Evolutionary conservation across 441 rosid species (phyloP).

Genomic region (Eruca vesicaria): DNA sequence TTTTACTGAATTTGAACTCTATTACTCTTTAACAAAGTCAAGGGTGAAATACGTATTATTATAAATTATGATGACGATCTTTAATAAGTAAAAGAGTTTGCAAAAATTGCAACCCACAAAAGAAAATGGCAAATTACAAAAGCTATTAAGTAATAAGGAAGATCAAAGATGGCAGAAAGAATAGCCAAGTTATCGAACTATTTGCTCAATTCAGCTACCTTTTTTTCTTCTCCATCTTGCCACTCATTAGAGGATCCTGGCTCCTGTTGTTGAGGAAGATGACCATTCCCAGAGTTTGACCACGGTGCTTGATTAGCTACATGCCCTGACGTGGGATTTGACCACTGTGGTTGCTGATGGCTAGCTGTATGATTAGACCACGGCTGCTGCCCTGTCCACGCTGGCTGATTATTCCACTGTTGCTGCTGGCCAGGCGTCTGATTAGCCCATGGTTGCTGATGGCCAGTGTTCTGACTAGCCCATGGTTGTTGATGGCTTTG

Average conservation of each 20-base stretch:
- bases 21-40: not conserved
- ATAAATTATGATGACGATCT: constrained; percentile 14
- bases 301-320: constrained; percentile 17
- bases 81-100: constrained; percentile 15
- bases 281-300: constrained; percentile 28
- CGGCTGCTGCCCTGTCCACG: constrained; percentile 36
- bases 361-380: constrained; percentile 31
- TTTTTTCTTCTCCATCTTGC: constrained; percentile 21
- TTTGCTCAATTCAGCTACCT: constrained; percentile 21
- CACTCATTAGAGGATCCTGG: constrained; percentile 10
- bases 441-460: constrained; percentile 21
- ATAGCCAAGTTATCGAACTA: constrained; percentile 11
- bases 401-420: constrained; percentile 12
- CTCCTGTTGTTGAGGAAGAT: constrained; percentile 28
- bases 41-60: constrained; percentile 3
- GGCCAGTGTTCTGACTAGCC: constrained; percentile 7
- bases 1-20: not conserved
- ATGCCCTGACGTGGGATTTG: constrained; percentile 21
- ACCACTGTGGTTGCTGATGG: constrained; percentile 39
- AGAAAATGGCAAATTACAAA: not conserved
- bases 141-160: not conserved
- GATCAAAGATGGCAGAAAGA: constrained; percentile 10
- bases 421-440: constrained; percentile 28
- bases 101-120: constrained; percentile 8
- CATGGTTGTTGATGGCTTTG: constrained; percentile 31